Evolutionary conservation across 2,329 filamentous ascomycete genomes (phyloP), one percentile per base, ranked within the genome.

Genomic region (Colletotrichum higginsianum): DNA sequence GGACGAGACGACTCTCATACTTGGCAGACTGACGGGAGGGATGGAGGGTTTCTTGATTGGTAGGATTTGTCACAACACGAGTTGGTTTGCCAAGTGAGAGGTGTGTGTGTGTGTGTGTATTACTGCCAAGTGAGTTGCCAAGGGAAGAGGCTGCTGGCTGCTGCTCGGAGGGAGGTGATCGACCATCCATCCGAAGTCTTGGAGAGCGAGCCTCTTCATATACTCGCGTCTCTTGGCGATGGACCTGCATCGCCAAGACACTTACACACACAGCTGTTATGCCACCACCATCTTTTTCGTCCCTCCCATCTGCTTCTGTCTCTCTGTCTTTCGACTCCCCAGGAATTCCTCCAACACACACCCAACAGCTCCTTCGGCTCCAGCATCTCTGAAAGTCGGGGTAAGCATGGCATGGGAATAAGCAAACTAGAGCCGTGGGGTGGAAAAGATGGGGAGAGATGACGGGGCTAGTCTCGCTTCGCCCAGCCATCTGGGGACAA

Each of bases 1-100:
- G 53, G 72, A 35, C 0, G 73, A 74, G 46, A 71, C 70, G 46
- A 71, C 70, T 58, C 66, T 78, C 75, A 76, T 77, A 61, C 57
- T 55, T 67, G 42, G 35, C 47, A 61, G 62, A 57, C 52, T 40
- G n/a, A 68, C 47, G 55, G 53, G 52, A 30, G 16, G 7, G 57
- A n/a, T 2, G 46, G 47, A 50, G n/a, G 23, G n/a, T 26, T 35
- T 35, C 58, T 47, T 52, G 52, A 53, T 16, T 38, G 57, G 46
- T 46, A 42, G 58, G 23, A 18, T 18, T 40, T 8, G 30, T 26
- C 52, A 55, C 30, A 30, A 30, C 30, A 30, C 30, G 30, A 30
- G 30, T 30, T 30, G 30, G 30, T 9, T 30, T 30, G 30, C 8
- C 30, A 30, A 30, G 30, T 30, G 30, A 30, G 30, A 30, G 30